These are phyloP conservation scores for Lodderomyces beijingensis DNA, from an alignment of 1,139 yeast genomes.

Conservation along the genomic window DNA sequence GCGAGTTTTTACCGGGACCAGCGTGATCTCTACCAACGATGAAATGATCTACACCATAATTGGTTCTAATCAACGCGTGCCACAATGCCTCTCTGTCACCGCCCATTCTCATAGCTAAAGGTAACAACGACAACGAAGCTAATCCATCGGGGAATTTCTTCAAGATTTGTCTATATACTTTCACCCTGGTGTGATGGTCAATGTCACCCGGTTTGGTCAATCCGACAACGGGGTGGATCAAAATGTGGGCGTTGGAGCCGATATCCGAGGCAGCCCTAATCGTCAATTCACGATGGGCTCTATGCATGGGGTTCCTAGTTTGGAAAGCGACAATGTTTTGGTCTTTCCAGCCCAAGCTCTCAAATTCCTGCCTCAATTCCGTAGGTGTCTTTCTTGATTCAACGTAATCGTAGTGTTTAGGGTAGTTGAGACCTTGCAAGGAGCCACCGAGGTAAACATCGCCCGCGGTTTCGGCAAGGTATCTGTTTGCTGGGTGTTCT, in stretches of 20 bases:
- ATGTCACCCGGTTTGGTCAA: constrained; percentile 97
- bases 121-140: constrained; percentile 84
- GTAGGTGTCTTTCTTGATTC: constrained; percentile 87
- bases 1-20: constrained; percentile 92
- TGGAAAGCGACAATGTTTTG: constrained; percentile 93
- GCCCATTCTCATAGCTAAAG: constrained; percentile 98
- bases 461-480: constrained; percentile 69
- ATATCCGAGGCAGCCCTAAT: constrained; percentile 79
- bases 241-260: constrained; percentile 54
- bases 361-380: constrained; percentile 81
- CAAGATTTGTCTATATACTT: constrained; percentile 88
- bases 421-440: constrained; percentile 76
- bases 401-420: constrained; percentile 87
- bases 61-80: constrained; percentile 96
- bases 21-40: constrained; percentile 98
- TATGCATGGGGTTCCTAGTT: constrained; percentile 97
- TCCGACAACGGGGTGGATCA: constrained; percentile 97
- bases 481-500: constrained; percentile 89
- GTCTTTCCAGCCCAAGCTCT: constrained; percentile 66
- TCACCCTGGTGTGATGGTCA: constrained; percentile 95
- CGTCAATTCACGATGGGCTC: constrained; percentile 95
- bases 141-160: constrained; percentile 91
- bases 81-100: constrained; percentile 98
- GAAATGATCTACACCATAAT: constrained; percentile 95
- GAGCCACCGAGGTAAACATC: constrained; percentile 87